These are phyloP conservation scores for Ampelomyces quisqualis DNA, from an alignment of 2,329 filamentous ascomycete genomes.

Conservation along the genomic window DNA sequence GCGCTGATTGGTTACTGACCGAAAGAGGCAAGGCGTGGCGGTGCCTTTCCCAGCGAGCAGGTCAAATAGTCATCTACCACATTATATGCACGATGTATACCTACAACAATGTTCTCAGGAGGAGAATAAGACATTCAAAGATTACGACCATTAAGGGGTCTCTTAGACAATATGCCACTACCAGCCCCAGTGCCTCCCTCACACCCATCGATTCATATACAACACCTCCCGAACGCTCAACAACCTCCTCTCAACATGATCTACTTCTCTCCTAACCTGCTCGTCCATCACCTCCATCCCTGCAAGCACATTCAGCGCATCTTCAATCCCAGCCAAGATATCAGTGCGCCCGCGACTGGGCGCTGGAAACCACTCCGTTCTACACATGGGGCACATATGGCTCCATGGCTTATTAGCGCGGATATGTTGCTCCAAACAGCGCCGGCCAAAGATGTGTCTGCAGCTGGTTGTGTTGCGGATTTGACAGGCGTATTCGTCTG, in stretches of 20 bases:
- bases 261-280: conserved; percentile 10
- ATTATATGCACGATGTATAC: too few relatives aligned
- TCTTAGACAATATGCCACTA: background rate
- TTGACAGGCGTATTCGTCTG: conserved; percentile 19
- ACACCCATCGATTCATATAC: conserved; percentile 17
- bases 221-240: conserved; percentile 13
- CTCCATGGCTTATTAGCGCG: conserved; percentile 23
- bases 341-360: conserved; percentile 12
- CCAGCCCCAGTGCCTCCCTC: background rate
- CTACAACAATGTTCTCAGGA: background rate
- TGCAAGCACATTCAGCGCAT: conserved; percentile 8
- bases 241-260: conserved; percentile 12
- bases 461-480: conserved; percentile 12
- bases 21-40: background rate
- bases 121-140: background rate
- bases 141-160: background rate
- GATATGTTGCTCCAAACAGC: conserved; percentile 22
- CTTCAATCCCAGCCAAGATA: conserved; percentile 9
- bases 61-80: too few relatives aligned
- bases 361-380: conserved; percentile 21
- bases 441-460: conserved; percentile 22
- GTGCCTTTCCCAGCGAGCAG: too few relatives aligned
- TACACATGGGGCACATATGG: conserved; percentile 23
- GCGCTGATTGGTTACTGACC: background rate
- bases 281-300: conserved; percentile 9